Base-by-base conservation (phyloP, 257 asterid genomes). In the Solanum chaucha region DNA sequence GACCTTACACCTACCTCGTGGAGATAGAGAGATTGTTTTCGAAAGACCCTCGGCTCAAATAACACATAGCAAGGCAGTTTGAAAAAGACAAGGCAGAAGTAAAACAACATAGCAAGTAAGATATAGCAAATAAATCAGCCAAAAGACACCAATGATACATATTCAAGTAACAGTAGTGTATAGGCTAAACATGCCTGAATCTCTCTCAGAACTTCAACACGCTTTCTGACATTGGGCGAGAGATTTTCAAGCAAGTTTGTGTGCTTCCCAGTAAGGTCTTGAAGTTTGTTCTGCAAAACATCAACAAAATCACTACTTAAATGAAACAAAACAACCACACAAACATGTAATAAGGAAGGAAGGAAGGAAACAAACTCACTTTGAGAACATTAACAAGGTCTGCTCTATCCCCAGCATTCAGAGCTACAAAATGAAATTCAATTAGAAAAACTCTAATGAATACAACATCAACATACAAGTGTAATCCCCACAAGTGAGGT, bases 381-480 rank as follows among this genome's bases (percentile, higher is more conserved):
- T 95, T 94, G 32, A 95, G 94, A 46, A 93, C 97, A 90, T 91
- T 93, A 68, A 94, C 98, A 68, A 95, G 93, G 92, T 92, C 97
- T 35, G 94, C 95, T 86, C 92, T 93, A 68, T 90, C 95, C 61
- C 87, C 97, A 12, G 97, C 91, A 85, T 91, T 92, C 90, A 95
- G 77, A 87, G 96, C 98, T 94, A 75, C 92, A 91, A 34, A 86
- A 89, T 14, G 81, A 6, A 19, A 11, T 59, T 83, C 82, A 36
- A 84, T 59, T 26, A 86, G 87, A 84, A 83, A 77, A 41, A 71
- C 32, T 1, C 71, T n/a, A 64, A 64, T n/a, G 4, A 61, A n/a
- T n/a, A 64, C 32, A n/a, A 64, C 30, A n/a, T 22, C 70, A 61
- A 61, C 15, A 64, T 64, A 64, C 71, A 11, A 64, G 5, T n/a